Evolutionary conservation across 2,329 filamentous ascomycete species (phyloP).

Genomic region (Penicillium vulpinum): DNA sequence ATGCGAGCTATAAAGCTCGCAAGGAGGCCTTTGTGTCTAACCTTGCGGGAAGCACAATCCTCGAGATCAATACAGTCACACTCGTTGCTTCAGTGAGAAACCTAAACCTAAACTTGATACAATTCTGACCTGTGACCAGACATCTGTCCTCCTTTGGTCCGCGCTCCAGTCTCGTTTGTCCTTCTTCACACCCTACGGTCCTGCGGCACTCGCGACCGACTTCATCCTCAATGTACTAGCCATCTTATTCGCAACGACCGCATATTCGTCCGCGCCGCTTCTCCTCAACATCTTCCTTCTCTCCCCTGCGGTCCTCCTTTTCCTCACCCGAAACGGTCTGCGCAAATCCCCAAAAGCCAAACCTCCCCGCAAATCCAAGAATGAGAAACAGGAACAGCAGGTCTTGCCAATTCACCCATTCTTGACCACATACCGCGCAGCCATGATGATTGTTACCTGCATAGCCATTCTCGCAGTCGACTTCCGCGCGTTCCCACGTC

Average conservation of each 20-base stretch:
- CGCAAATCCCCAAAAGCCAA: slow-evolving; percentile 37
- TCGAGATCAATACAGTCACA: slow-evolving; percentile 84
- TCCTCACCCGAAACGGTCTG: slow-evolving; percentile 41
- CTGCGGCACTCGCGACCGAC: slow-evolving; percentile 70
- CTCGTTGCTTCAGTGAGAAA: slow-evolving; percentile 75
- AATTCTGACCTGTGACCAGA: slow-evolving; percentile 52
- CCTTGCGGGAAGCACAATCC: slow-evolving; percentile 76
- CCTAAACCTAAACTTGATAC: neutral
- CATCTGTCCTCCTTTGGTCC: slow-evolving; percentile 83
- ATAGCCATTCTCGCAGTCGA: slow-evolving; percentile 95
- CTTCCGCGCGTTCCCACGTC: slow-evolving; percentile 86
- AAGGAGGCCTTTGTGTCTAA: slow-evolving; percentile 97
- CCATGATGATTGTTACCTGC: slow-evolving; percentile 89
- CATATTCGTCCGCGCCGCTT: slow-evolving; percentile 74
- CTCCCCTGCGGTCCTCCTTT: slow-evolving; percentile 67
- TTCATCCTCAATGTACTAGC: slow-evolving; percentile 83
- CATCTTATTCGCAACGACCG: slow-evolving; percentile 79
- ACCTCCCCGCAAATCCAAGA: slow-evolving; percentile 28
- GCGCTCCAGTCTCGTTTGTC: slow-evolving; percentile 78
- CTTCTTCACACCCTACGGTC: slow-evolving; percentile 76
- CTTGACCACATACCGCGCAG: slow-evolving; percentile 84
- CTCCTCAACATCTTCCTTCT: slow-evolving; percentile 74
- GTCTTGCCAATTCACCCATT: slow-evolving; percentile 82
- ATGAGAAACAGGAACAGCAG: slow-evolving; percentile 39
- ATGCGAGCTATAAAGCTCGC: slow-evolving; percentile 74